These are phyloP conservation scores for Cylindrotheca fusiformis DNA, from an alignment of 108 stramenopile species.

Conservation along the genomic window DNA sequence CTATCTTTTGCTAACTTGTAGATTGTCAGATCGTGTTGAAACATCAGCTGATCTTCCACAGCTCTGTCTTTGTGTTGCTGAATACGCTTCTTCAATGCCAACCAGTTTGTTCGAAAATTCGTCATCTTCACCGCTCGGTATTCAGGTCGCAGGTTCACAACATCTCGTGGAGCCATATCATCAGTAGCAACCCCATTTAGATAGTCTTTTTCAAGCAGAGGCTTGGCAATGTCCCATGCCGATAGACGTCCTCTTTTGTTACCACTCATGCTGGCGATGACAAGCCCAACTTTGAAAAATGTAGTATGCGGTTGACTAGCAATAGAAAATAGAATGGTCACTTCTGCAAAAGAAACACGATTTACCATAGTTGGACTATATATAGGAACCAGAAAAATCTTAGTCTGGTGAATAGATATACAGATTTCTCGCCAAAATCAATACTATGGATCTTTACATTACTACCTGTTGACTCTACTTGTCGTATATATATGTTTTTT, in stretches of 20 bases:
- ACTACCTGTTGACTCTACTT: too few species aligned
- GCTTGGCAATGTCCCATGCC: not conserved
- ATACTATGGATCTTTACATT: too few species aligned
- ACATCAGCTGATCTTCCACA: not conserved
- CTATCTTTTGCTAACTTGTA: not conserved
- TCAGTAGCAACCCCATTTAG: not conserved
- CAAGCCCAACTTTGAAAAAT: too few species aligned
- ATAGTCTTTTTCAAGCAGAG: not conserved
- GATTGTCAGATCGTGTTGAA: not conserved
- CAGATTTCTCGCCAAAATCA: too few species aligned
- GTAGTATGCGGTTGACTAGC: too few species aligned
- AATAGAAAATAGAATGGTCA: too few species aligned
- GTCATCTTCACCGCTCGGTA: not conserved
- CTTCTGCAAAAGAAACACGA: too few species aligned
- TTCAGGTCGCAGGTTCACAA: not conserved
- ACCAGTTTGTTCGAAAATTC: not conserved
- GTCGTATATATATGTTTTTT: too few species aligned
- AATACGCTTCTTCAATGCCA: not conserved
- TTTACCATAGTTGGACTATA: too few species aligned
- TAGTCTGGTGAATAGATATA: too few species aligned
- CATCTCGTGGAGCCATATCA: not conserved
- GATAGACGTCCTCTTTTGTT: not conserved
- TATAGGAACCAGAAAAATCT: too few species aligned
- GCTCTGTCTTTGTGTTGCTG: not conserved
- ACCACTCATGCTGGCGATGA: too few species aligned